Evolutionary conservation across 345 rosid genomes (phyloP).

Genomic region (Euphorbia tirucalli): DNA sequence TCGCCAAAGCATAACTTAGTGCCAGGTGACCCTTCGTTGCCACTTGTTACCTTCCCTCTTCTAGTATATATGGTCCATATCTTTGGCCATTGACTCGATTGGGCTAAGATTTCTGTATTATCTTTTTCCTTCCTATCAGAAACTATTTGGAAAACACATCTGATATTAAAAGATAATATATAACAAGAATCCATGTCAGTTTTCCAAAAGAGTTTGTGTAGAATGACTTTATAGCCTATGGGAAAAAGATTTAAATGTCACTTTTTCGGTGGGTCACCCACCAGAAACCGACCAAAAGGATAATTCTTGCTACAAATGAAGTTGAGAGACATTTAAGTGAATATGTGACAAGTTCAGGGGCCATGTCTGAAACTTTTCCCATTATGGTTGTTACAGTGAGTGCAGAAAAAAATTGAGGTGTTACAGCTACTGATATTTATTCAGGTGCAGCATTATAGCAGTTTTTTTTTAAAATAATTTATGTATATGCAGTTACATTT

Average conservation of each 20-base stretch:
- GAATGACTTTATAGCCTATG: background rate
- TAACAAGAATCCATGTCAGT: background rate
- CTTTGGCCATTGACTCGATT: no score
- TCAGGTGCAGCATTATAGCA: background rate
- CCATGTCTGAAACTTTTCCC: background rate
- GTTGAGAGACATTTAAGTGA: background rate
- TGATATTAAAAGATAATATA: no score
- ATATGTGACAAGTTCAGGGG: background rate
- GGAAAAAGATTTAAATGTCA: background rate
- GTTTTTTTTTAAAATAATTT: background rate
- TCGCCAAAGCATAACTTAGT: no score
- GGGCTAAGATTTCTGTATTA: no score
- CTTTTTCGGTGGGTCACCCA: background rate
- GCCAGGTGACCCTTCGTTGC: no score
- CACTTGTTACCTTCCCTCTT: no score
- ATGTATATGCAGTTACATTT: background rate
- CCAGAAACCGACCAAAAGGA: background rate
- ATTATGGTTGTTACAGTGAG: background rate
- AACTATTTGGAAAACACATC: no score
- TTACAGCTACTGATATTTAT: background rate
- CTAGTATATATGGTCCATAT: no score
- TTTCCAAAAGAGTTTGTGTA: background rate
- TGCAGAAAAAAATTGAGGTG: background rate
- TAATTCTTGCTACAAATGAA: background rate
- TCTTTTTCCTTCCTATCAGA: no score